These are phyloP conservation scores for Camelina neglecta DNA, from an alignment of 345 rosid genomes.

Conservation along the genomic window DNA sequence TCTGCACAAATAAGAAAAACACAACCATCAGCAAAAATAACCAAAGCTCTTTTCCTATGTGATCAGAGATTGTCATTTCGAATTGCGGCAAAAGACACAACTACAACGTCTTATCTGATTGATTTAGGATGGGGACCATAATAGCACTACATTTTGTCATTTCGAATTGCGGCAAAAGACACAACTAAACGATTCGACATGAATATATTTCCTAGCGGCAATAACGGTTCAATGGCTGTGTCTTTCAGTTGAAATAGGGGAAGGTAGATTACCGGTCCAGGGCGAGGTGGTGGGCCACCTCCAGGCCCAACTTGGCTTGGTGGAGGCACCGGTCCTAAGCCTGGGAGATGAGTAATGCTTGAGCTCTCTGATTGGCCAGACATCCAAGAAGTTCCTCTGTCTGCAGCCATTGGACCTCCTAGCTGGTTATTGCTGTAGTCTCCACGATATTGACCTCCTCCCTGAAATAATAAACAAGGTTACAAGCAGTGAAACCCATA, in stretches of 20 bases:
- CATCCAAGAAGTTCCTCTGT: conserved; percentile 85
- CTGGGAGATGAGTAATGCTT: conserved; percentile 57
- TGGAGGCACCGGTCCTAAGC: conserved; percentile 54
- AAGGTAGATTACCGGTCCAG: conserved; percentile 58
- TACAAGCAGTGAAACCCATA: conserved; percentile 23
- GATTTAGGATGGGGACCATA: too few relatives aligned
- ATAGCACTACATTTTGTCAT: not conserved
- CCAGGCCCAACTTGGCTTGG: conserved; percentile 64
- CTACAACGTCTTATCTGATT: not conserved
- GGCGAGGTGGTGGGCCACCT: conserved; percentile 65
- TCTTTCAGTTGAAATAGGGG: conserved; percentile 7
- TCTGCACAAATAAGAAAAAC: conserved; percentile 48
- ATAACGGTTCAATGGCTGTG: conserved; percentile 6
- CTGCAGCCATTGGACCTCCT: conserved; percentile 62
- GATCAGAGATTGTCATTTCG: not conserved
- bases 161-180: not conserved
- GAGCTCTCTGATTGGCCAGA: conserved; percentile 69
- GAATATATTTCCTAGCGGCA: not conserved
- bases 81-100: conserved; percentile 11
- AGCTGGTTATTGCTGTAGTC: conserved; percentile 63
- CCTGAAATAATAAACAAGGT: conserved; percentile 50
- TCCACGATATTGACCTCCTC: conserved; percentile 66
- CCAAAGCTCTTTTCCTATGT: not conserved
- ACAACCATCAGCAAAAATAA: conserved; percentile 11
- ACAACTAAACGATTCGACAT: not conserved